phyloP scores from a whole-genome alignment of 768 basidiomycete species.

The Pleurotus platypus region DNA sequence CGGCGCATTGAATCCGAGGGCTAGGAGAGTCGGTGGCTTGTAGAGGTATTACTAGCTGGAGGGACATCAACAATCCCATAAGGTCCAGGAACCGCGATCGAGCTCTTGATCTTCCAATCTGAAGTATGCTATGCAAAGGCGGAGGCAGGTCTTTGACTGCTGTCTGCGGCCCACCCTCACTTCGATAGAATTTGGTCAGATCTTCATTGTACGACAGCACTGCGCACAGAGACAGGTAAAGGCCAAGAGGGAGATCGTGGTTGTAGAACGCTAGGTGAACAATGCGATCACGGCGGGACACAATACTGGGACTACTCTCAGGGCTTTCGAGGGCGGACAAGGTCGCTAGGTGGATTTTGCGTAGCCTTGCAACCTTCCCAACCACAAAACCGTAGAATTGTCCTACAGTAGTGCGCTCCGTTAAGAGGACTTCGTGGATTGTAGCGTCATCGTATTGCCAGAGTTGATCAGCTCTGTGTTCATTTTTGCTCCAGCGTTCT shows the following conservation, averaged over 20 bases:
- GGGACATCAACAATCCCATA: conserved; percentile 50
- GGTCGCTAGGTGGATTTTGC: conserved; percentile 57
- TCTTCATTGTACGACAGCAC: conserved; percentile 53
- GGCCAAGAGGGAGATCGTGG: conserved; percentile 59
- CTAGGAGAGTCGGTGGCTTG: conserved; percentile 34
- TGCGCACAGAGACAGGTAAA: conserved; percentile 64
- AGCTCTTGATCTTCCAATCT: conserved; percentile 56
- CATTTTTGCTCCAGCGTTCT: conserved; percentile 43
- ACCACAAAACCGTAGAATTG: conserved; percentile 75
- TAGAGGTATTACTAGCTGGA: conserved; percentile 62
- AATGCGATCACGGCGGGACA: conserved; percentile 53
- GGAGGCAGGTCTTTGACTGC: conserved; percentile 52
- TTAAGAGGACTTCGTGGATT: conserved; percentile 60
- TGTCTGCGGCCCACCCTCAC: conserved; percentile 43
- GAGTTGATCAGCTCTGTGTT: conserved; percentile 44
- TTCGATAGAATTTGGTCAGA: conserved; percentile 47
- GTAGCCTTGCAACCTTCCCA: conserved; percentile 62
- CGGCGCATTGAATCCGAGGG: conserved; percentile 44
- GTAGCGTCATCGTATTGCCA: conserved; percentile 50
- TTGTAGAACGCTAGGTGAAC: conserved; percentile 58
- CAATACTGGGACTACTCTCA: conserved; percentile 36
- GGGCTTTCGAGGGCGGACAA: conserved; percentile 42
- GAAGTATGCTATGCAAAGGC: conserved; percentile 45
- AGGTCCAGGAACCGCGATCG: conserved; percentile 60
- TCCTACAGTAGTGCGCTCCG: conserved; percentile 65